phyloP scores from a whole-genome alignment of 495 filamentous ascomycete genomes.

The Penicillium crystallinum region DNA sequence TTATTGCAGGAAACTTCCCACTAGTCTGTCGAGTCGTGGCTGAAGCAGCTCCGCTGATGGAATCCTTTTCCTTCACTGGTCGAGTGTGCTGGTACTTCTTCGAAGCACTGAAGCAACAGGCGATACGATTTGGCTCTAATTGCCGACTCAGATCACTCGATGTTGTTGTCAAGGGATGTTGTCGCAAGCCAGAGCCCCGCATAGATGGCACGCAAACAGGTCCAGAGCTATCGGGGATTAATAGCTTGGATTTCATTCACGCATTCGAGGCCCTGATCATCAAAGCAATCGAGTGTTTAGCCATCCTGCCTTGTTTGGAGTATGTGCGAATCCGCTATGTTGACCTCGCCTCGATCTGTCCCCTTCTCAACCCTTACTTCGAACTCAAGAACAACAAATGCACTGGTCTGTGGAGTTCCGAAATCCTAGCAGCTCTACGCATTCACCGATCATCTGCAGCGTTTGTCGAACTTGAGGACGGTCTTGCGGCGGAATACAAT shows the following conservation, averaged over 20 bases:
- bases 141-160: constrained; percentile 57
- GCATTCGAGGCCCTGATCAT: constrained; percentile 61
- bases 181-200: constrained; percentile 36
- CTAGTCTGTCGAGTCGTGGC: constrained; percentile 56
- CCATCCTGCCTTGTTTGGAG: constrained; percentile 46
- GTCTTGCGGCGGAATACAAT: constrained; percentile 37
- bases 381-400: constrained; percentile 51
- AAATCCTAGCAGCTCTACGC: constrained; percentile 53
- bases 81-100: constrained; percentile 59
- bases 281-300: constrained; percentile 52
- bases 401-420: constrained; percentile 64
- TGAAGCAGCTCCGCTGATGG: constrained; percentile 49
- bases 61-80: constrained; percentile 63
- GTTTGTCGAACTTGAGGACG: constrained; percentile 55
- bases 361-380: constrained; percentile 62
- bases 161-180: constrained; percentile 64
- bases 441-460: constrained; percentile 47
- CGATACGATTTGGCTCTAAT: constrained; percentile 10
- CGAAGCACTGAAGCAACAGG: constrained; percentile 27
- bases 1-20: background rate
- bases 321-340: constrained; percentile 65
- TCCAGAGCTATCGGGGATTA: constrained; percentile 57
- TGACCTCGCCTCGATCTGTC: constrained; percentile 55
- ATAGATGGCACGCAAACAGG: background rate
- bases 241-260: constrained; percentile 60